Evolutionary conservation across 768 basidiomycete species (phyloP).

Genomic region (Pulveroboletus frians): DNA sequence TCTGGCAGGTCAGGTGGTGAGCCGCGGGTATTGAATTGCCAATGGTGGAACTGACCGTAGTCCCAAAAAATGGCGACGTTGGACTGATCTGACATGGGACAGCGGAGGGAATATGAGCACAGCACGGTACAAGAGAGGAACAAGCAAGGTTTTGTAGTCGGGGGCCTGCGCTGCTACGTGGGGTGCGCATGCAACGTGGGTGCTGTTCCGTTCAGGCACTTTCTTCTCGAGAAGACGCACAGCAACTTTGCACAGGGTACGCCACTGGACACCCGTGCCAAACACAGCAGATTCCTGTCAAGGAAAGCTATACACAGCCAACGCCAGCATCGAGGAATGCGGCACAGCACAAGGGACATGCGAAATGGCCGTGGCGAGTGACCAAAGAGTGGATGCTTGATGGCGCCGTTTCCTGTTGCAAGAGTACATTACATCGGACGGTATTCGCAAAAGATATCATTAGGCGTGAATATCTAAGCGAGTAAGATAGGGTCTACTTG

Average conservation of each 20-base stretch:
- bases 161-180: conserved; percentile 5
- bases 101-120: conserved; percentile 7
- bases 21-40: neutral
- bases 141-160: conserved; percentile 22
- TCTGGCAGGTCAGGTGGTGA: conserved; percentile 20
- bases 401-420: conserved; percentile 5
- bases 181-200: conserved; percentile 11
- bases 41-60: conserved; percentile 25
- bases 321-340: neutral
- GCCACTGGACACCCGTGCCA: conserved; percentile 11
- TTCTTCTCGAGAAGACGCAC: conserved; percentile 7
- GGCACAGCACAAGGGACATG: neutral
- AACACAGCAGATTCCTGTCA: conserved; percentile 17
- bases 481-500: conserved; percentile 44
- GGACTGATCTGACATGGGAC: conserved; percentile 31
- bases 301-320: conserved; percentile 1
- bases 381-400: neutral
- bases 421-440: conserved; percentile 17
- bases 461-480: conserved; percentile 15
- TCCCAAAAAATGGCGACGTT: conserved; percentile 43
- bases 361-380: neutral
- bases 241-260: conserved; percentile 7
- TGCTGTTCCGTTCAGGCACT: conserved; percentile 11
- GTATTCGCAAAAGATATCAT: conserved; percentile 12
- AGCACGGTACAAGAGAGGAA: conserved; percentile 5